These are phyloP conservation scores for Corynespora cassiicola DNA, from an alignment of 2,329 filamentous ascomycete species.

Conservation along the genomic window DNA sequence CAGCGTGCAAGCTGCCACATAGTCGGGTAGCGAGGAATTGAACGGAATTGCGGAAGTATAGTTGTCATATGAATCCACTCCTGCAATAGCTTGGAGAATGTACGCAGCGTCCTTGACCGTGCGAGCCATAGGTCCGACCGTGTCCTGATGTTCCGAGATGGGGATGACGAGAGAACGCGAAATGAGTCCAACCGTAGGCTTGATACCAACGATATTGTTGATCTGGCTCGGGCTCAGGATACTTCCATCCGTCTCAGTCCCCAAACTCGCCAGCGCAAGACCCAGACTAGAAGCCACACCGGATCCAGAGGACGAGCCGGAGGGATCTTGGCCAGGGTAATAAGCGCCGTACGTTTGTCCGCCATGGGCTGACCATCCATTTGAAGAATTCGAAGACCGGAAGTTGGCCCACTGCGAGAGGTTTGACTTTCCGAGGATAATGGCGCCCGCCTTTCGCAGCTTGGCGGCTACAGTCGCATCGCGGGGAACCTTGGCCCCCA, in stretches of 20 bases:
- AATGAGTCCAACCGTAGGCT: slow-evolving; percentile 68
- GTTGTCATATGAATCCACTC: slow-evolving; percentile 60
- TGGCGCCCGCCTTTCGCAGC: slow-evolving; percentile 65
- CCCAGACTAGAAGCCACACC: slow-evolving; percentile 66
- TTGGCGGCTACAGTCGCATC: slow-evolving; percentile 68
- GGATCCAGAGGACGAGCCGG: slow-evolving; percentile 68
- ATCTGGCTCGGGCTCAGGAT: slow-evolving; percentile 63
- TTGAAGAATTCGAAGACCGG: slow-evolving; percentile 62
- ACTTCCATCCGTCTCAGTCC: slow-evolving; percentile 69
- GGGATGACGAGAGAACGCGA: slow-evolving; percentile 70
- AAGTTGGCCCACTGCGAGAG: slow-evolving; percentile 71
- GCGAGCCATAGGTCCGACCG: slow-evolving; percentile 63
- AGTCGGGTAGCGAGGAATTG: slow-evolving; percentile 61
- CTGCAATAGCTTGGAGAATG: slow-evolving; percentile 65
- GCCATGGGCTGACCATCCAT: slow-evolving; percentile 70
- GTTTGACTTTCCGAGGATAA: slow-evolving; percentile 72
- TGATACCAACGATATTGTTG: slow-evolving; percentile 70
- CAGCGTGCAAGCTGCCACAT: slow-evolving; percentile 63
- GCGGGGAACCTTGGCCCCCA: slow-evolving; percentile 62
- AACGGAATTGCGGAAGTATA: slow-evolving; percentile 65
- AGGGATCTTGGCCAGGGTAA: slow-evolving; percentile 66
- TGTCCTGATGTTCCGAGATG: slow-evolving; percentile 64
- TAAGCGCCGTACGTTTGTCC: slow-evolving; percentile 70
- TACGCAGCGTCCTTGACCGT: slow-evolving; percentile 66
- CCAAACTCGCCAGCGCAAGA: slow-evolving; percentile 64